These are phyloP conservation scores for Plasmodium berghei DNA, from an alignment of 169 alveolate species.

Conservation along the genomic window DNA sequence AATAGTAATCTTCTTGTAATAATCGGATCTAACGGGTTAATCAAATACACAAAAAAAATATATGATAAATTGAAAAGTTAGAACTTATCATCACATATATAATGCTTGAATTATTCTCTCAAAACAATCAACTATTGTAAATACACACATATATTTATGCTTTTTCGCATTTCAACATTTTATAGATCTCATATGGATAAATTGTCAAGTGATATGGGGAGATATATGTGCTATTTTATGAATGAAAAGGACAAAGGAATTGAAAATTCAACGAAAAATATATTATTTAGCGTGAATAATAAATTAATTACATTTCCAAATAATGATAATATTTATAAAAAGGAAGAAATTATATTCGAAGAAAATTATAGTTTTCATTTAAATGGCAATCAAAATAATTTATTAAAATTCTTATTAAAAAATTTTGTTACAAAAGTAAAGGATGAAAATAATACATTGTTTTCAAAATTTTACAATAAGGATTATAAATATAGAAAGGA, in stretches of 20 bases:
- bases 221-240: slow-evolving; percentile 57
- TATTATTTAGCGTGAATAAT: slow-evolving; percentile 42
- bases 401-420: slow-evolving; percentile 45
- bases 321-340: slow-evolving; percentile 39
- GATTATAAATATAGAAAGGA: slow-evolving; percentile 51
- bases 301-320: slow-evolving; percentile 35
- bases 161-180: neutral
- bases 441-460: slow-evolving; percentile 59
- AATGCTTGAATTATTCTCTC: neutral
- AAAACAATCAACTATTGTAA: too few species aligned
- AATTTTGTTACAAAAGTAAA: slow-evolving; percentile 66
- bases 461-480: slow-evolving; percentile 65
- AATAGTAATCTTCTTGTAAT: slow-evolving; percentile 41
- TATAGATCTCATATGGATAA: slow-evolving; percentile 38
- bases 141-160: neutral
- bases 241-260: slow-evolving; percentile 27
- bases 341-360: slow-evolving; percentile 1
- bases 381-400: slow-evolving; percentile 6
- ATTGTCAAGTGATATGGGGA: slow-evolving; percentile 58
- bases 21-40: slow-evolving; percentile 65
- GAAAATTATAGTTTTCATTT: slow-evolving; percentile 36
- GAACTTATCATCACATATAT: neutral
- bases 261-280: neutral
- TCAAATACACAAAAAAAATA: neutral
- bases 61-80: neutral